Evolutionary conservation across 2,329 filamentous ascomycete species (phyloP).

Genomic region (Penicillium brasilianum): DNA sequence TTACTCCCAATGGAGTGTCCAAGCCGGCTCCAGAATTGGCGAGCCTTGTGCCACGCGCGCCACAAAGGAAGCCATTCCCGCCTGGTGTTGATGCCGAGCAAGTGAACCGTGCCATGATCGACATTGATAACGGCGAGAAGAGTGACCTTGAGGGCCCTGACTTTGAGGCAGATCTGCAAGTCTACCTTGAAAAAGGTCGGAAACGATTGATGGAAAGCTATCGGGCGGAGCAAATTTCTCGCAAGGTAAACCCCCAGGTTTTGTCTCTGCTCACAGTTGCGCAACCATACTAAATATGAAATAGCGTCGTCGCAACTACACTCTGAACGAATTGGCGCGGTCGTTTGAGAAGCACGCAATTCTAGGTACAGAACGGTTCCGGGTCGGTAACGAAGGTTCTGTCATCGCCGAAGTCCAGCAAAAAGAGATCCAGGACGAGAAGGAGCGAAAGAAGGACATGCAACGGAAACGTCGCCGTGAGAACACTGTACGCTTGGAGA

Average conservation of each 20-base stretch:
- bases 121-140: constrained; percentile 61
- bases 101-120: constrained; percentile 68
- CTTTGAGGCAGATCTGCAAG: constrained; percentile 58
- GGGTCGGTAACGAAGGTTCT: constrained; percentile 75
- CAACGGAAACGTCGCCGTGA: constrained; percentile 94
- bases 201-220: constrained; percentile 74
- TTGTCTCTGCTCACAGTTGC: not conserved
- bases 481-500: constrained; percentile 89
- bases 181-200: constrained; percentile 58
- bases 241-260: constrained; percentile 58
- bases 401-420: constrained; percentile 87
- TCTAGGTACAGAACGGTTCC: constrained; percentile 75
- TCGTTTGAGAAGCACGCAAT: constrained; percentile 71
- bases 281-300: not conserved
- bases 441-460: constrained; percentile 99
- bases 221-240: constrained; percentile 65
- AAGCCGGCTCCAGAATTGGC: constrained; percentile 19
- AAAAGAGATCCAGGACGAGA: constrained; percentile 89
- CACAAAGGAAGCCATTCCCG: constrained; percentile 26
- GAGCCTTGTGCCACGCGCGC: constrained; percentile 10
- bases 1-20: constrained; percentile 23
- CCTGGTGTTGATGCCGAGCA: constrained; percentile 61
- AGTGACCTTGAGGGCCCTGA: constrained; percentile 62
- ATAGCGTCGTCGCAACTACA: constrained; percentile 64
- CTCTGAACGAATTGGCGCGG: constrained; percentile 61